Conservation (phyloP, 371 early-diverging fungal species). For the Chytridium lagenaria region DNA sequence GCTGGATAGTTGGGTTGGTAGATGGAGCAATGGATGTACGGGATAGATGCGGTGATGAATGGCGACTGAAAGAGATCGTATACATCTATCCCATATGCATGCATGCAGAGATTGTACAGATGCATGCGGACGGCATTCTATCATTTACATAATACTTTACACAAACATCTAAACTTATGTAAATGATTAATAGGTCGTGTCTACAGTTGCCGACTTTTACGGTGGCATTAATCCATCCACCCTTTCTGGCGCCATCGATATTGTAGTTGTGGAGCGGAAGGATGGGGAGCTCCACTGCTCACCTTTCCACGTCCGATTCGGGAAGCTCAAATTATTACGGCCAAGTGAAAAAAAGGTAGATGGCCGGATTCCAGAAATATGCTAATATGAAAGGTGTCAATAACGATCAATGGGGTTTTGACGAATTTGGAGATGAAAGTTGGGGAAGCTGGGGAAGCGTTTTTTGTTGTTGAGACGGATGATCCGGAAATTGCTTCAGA, state of each 20-base stretch:
- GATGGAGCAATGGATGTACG: too few species aligned
- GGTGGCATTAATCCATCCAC: constrained; percentile 98
- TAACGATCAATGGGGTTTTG: constrained; percentile 85
- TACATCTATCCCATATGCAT: too few species aligned
- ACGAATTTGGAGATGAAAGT: constrained; percentile 92
- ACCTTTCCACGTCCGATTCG: constrained; percentile 99
- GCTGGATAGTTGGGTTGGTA: too few species aligned
- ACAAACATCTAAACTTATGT: too few species aligned
- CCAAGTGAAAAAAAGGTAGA: constrained; percentile 87
- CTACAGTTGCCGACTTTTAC: constrained; percentile 91
- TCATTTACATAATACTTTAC: too few species aligned
- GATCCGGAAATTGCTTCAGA: constrained; percentile 83
- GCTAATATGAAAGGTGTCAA: constrained; percentile 68
- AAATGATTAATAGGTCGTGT: constrained; percentile 57
- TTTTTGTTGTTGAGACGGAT: constrained; percentile 90
- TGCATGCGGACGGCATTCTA: too few species aligned
- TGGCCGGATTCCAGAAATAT: not conserved
- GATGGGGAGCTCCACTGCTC: constrained; percentile 87
- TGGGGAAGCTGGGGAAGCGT: constrained; percentile 98
- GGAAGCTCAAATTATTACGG: constrained; percentile 90
- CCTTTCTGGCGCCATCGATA: constrained; percentile 98
- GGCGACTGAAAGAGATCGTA: too few species aligned
- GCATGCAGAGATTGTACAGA: too few species aligned
- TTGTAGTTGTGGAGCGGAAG: constrained; percentile 89
- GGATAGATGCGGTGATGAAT: too few species aligned